Conservation (phyloP, 257 asterid species). For the Rauvolfia tetraphylla region DNA sequence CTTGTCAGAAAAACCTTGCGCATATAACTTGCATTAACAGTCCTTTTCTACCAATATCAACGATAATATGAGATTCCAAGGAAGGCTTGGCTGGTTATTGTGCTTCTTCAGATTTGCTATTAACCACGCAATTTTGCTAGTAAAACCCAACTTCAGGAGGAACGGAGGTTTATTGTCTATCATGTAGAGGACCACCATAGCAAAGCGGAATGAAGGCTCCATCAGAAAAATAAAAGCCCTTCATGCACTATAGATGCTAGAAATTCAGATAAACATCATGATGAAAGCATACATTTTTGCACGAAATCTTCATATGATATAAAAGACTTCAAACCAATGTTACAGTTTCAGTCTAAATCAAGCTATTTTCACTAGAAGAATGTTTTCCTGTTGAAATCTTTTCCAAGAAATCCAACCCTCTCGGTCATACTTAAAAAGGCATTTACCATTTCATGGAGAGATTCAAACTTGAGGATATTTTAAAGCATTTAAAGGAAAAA, state of each 20-base stretch:
- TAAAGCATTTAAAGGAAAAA: neutral
- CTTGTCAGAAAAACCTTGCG: neutral
- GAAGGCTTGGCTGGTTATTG: neutral
- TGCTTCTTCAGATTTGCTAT: neutral
- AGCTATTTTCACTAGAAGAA: neutral
- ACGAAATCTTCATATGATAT: neutral
- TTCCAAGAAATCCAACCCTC: neutral
- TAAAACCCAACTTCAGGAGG: conserved; percentile 1
- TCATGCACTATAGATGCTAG: neutral
- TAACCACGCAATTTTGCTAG: neutral
- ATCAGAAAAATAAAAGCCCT: neutral
- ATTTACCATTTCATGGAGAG: neutral
- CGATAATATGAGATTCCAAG: neutral
- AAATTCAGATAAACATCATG: neutral
- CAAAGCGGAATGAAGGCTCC: neutral
- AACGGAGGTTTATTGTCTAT: neutral
- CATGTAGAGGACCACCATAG: neutral
- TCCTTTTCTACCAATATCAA: neutral
- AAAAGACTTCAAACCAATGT: neutral
- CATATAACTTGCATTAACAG: neutral
- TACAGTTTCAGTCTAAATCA: neutral
- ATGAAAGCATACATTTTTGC: neutral
- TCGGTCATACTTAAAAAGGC: neutral
- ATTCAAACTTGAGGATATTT: neutral
- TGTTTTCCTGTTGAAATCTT: neutral